Conservation (phyloP, 371 early-diverging fungal genomes). For the Nematocida ironsii region DNA sequence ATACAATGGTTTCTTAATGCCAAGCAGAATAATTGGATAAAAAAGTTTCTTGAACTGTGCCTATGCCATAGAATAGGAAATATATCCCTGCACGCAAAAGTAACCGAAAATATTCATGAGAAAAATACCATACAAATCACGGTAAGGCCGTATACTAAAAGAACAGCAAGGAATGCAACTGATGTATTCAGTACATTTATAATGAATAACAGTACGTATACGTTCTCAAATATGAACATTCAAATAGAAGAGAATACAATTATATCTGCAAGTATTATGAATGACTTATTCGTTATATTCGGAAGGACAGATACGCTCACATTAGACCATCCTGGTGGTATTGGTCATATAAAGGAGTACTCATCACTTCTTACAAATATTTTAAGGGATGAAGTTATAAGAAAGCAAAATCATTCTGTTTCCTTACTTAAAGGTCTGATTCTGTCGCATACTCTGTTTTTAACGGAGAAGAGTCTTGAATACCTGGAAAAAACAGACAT, state of each 20-base stretch:
- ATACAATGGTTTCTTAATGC: not conserved
- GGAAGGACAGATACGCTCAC: not conserved
- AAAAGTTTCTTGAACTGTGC: not conserved
- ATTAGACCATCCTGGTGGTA: not conserved
- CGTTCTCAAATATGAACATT: no score
- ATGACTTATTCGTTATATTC: not conserved
- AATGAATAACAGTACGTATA: no score
- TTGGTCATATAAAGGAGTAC: not conserved
- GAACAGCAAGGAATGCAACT: no score
- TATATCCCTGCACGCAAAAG: not conserved
- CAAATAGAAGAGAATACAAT: not conserved
- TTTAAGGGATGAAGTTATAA: not conserved
- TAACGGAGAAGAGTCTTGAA: not conserved
- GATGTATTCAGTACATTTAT: no score
- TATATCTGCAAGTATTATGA: not conserved
- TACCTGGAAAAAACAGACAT: slow-evolving; percentile 8
- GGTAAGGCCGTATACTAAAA: no score
- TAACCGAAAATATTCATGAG: not conserved
- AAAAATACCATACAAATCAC: no score
- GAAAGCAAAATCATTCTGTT: not conserved
- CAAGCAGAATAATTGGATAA: not conserved
- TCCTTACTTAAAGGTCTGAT: slow-evolving; percentile 3
- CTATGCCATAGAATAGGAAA: not conserved
- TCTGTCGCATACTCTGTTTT: slow-evolving; percentile 15
- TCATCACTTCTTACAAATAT: not conserved